These are phyloP conservation scores for Pseudozyma tsukubaensis DNA, from an alignment of 1,284 basidiomycete species.

Conservation along the genomic window DNA sequence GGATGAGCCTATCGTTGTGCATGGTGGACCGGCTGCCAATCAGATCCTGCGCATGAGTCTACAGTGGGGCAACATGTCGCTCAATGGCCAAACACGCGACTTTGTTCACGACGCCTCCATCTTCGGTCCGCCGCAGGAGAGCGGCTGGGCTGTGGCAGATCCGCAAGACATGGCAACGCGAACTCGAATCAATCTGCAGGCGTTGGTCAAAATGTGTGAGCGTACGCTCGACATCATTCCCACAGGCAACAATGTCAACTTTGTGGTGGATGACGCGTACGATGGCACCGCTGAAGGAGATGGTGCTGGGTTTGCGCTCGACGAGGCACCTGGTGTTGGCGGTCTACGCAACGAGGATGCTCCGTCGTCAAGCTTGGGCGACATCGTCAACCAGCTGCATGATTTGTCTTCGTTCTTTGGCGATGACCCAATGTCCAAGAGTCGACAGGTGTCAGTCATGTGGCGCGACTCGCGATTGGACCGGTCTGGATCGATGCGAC, in stretches of 20 bases:
- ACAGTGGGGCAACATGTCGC: slow-evolving; percentile 53
- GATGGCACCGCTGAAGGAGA: slow-evolving; percentile 34
- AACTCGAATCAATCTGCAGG: slow-evolving; percentile 60
- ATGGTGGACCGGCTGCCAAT: slow-evolving; percentile 79
- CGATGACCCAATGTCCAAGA: slow-evolving; percentile 54
- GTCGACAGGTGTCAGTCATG: slow-evolving; percentile 42
- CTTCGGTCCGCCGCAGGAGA: slow-evolving; percentile 59
- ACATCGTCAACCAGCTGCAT: slow-evolving; percentile 65
- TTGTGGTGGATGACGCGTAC: slow-evolving; percentile 57
- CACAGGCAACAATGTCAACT: slow-evolving; percentile 58
- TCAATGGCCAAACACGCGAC: slow-evolving; percentile 35
- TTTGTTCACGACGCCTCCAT: slow-evolving; percentile 54
- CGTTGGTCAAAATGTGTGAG: slow-evolving; percentile 63
- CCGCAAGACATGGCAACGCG: slow-evolving; percentile 59
- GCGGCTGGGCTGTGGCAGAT: slow-evolving; percentile 63
- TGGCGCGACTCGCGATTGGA: slow-evolving; percentile 46
- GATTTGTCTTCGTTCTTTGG: slow-evolving; percentile 66
- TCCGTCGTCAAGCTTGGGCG: slow-evolving; percentile 47
- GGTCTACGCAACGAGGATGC: slow-evolving; percentile 17
- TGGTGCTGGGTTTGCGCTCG: slow-evolving; percentile 27
- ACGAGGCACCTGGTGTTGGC: slow-evolving; percentile 38
- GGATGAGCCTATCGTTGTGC: slow-evolving; percentile 83
- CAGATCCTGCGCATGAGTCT: slow-evolving; percentile 85
- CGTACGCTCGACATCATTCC: slow-evolving; percentile 53
- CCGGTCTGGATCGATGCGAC: slow-evolving; percentile 37